These are phyloP conservation scores for Blakeslea trispora DNA, from an alignment of 371 early-diverging fungal species.

Conservation along the genomic window DNA sequence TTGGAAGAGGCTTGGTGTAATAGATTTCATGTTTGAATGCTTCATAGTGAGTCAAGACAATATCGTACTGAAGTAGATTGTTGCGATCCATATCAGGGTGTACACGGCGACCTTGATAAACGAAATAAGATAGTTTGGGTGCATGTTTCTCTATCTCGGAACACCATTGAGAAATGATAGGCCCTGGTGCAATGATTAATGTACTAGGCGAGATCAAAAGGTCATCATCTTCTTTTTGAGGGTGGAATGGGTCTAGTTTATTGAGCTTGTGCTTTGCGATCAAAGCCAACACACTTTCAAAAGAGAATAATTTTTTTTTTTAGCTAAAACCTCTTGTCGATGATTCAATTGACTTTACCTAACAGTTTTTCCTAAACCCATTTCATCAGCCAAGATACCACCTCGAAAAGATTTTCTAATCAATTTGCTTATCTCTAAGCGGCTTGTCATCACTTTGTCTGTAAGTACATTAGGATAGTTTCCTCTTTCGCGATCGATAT, in stretches of 20 bases:
- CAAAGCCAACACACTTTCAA: conserved; percentile 51
- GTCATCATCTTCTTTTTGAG: background rate
- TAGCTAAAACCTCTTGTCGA: background rate
- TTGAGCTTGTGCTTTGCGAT: conserved; percentile 36
- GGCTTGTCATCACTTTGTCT: background rate
- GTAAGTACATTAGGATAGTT: conserved; percentile 1
- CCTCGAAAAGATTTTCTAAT: conserved; percentile 7
- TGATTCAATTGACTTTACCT: conserved; percentile 68
- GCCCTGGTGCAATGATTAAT: conserved; percentile 62
- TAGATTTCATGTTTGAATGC: conserved; percentile 57
- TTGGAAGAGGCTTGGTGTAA: conserved; percentile 31
- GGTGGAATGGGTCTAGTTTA: conserved; percentile 9
- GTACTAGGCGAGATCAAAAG: conserved; percentile 46
- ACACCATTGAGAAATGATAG: conserved; percentile 69
- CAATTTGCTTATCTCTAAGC: background rate
- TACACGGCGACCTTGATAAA: conserved; percentile 27
- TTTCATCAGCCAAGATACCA: conserved; percentile 96
- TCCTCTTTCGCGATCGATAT: background rate
- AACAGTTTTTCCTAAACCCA: conserved; percentile 94
- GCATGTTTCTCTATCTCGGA: conserved; percentile 58
- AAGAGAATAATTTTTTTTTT: background rate
- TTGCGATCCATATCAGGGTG: conserved; percentile 17
- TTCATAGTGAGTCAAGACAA: conserved; percentile 64
- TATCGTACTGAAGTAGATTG: conserved; percentile 46
- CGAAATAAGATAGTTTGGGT: conserved; percentile 34